Evolutionary conservation across 139 green algal species (phyloP), one percentile per base, ranked within the genome.

Genomic region (Picochlorum sp.): DNA sequence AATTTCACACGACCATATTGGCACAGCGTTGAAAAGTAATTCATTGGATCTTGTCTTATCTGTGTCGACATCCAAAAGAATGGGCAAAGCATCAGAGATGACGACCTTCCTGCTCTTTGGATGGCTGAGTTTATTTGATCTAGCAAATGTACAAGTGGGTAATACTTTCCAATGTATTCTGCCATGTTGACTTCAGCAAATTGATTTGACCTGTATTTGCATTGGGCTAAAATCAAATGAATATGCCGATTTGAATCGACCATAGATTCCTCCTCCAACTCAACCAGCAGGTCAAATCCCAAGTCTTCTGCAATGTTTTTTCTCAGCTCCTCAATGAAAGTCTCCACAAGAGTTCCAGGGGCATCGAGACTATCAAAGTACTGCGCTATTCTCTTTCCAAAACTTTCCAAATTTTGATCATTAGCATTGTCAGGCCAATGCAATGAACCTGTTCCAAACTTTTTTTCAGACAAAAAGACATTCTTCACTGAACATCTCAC

Each of bases 181-280:
- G 51, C 18, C 51, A 59, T 59, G 26, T 34, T 21, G 26, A 34
- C 23, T 59, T 30, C 21, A 26, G 21, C 23, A 7, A 30, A 20
- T 21, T 59, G n/a, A 7, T 28, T 18, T 15, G 21, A 38, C 31
- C 51, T 30, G 31, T 38, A 59, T 59, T 59, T 59, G 51, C 51
- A 59, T 59, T 59, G 51, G 13, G 51, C 51, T 30, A 59, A 18
- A 18, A 59, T 59, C 6, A 59, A 59, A 59, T 59, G 51, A 10
- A 55, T 55, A 13, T 41, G 7, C 10, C 11, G 11, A 13, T 9
- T 54, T 26, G 8, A 10, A 9, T 54, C 47, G 20, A 30, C 28
- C 28, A 30, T 30, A 30, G 28, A 30, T 30, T 30, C 28, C 4
- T 30, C 51, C 23, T 59, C 11, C 51, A 59, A 14, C 23, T 59